These are phyloP conservation scores for Aspergillus uvarum DNA, from an alignment of 2,329 filamentous ascomycete species.

Conservation along the genomic window DNA sequence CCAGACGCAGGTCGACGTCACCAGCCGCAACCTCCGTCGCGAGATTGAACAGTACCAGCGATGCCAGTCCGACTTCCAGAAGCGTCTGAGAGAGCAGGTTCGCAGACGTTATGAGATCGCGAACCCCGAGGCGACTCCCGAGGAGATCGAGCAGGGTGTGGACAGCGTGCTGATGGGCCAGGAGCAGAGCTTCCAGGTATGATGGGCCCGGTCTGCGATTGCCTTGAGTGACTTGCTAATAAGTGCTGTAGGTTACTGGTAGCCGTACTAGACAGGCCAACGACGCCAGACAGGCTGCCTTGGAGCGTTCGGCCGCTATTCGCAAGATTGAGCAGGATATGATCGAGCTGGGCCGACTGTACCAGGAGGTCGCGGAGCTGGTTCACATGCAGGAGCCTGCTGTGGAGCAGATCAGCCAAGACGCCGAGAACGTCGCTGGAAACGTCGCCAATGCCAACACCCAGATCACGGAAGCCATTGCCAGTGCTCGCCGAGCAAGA, in stretches of 20 bases:
- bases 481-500: slow-evolving; percentile 74
- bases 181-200: slow-evolving; percentile 78
- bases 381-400: slow-evolving; percentile 83
- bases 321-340: slow-evolving; percentile 91
- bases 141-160: slow-evolving; percentile 74
- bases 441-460: slow-evolving; percentile 83
- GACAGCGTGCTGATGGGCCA: slow-evolving; percentile 63
- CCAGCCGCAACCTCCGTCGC: slow-evolving; percentile 75
- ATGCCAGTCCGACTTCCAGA: slow-evolving; percentile 76
- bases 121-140: slow-evolving; percentile 73
- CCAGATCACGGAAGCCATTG: slow-evolving; percentile 77
- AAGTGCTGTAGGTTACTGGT: slow-evolving; percentile 31
- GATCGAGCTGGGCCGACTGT: slow-evolving; percentile 80
- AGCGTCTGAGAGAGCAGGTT: slow-evolving; percentile 78
- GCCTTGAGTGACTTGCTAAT: neutral
- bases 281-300: slow-evolving; percentile 75
- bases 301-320: slow-evolving; percentile 80
- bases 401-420: slow-evolving; percentile 78
- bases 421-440: slow-evolving; percentile 79
- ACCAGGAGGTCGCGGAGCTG: slow-evolving; percentile 83
- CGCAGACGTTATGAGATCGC: slow-evolving; percentile 89
- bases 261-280: slow-evolving; percentile 68
- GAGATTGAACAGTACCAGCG: slow-evolving; percentile 81
- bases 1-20: slow-evolving; percentile 73
- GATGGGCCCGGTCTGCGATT: slow-evolving; percentile 37